Conservation (phyloP, 192 early-diverging fungal genomes). For the Coemansia sp. region DNA sequence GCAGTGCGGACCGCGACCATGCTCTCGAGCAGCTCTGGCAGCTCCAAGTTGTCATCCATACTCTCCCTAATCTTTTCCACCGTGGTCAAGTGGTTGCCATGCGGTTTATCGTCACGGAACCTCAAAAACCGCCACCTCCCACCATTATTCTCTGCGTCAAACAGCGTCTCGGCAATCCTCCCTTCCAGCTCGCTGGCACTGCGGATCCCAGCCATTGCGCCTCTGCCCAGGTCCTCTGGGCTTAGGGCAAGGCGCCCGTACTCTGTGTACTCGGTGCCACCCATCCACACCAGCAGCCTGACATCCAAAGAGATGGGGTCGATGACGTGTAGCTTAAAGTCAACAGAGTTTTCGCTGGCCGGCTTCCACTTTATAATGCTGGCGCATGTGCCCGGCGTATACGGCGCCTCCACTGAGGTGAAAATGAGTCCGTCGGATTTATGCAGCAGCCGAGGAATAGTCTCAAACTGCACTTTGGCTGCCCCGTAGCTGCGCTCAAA, state of each 20-base stretch:
- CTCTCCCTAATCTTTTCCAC: constrained; percentile 63
- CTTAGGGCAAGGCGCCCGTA: constrained; percentile 59
- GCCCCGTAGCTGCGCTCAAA: constrained; percentile 67
- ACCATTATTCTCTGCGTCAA: constrained; percentile 53
- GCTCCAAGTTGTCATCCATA: constrained; percentile 67
- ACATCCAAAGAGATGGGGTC: constrained; percentile 47
- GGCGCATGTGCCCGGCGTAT: constrained; percentile 62
- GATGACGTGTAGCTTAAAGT: constrained; percentile 59
- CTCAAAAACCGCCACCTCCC: constrained; percentile 70
- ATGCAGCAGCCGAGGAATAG: constrained; percentile 64
- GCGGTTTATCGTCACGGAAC: constrained; percentile 75
- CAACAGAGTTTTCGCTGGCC: constrained; percentile 74
- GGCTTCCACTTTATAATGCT: constrained; percentile 86
- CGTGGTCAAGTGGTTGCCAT: constrained; percentile 64
- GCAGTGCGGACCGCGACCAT: constrained; percentile 5
- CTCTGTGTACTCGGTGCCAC: constrained; percentile 26
- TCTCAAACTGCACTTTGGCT: constrained; percentile 53
- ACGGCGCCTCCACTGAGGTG: constrained; percentile 61
- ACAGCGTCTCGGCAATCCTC: constrained; percentile 63
- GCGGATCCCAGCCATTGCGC: background rate
- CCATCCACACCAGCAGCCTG: constrained; percentile 54
- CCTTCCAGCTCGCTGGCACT: constrained; percentile 38
- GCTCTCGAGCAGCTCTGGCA: constrained; percentile 9
- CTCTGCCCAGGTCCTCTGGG: constrained; percentile 45
- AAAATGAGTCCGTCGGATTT: constrained; percentile 75